A percentile compares a stretch with the other conserved stretches of the same genome.
These are phyloP conservation scores for Coemansia sp. DNA, from an alignment of 192 early-diverging fungal genomes.

Conservation along the genomic window DNA sequence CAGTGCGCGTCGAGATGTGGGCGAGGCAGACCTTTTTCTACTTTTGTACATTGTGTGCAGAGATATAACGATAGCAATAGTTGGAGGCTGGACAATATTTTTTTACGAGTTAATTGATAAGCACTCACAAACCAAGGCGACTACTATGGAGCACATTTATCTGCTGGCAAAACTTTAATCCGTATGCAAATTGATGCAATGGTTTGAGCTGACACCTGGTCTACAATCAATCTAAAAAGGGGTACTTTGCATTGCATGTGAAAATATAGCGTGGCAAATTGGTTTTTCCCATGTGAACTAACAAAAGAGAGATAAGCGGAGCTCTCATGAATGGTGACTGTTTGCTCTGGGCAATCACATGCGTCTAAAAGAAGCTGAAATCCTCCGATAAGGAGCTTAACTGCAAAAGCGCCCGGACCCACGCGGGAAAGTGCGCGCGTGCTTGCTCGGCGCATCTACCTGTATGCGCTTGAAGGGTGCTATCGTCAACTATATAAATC, in stretches of 20 bases:
- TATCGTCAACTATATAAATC: not conserved
- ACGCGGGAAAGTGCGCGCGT: constrained; percentile 1
- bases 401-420: not conserved
- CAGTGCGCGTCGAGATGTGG: not conserved
- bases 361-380: constrained; percentile 11
- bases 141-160: not conserved
- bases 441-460: not conserved
- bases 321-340: constrained; percentile 5
- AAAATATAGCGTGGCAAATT: constrained; percentile 4
- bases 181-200: not conserved
- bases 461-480: not conserved
- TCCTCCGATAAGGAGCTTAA: constrained; percentile 33
- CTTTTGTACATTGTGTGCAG: not conserved
- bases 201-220: not conserved
- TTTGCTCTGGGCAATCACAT: constrained; percentile 6
- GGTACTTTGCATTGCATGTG: not conserved
- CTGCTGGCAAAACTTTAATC: not conserved
- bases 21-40: constrained; percentile 8
- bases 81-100: not conserved
- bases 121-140: not conserved
- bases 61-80: not conserved
- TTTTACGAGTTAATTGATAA: not conserved
- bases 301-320: not conserved
- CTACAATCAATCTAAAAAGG: not conserved
- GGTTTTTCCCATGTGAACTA: not conserved